Percentiles rank a stretch among this genome's conserved stretches.
Evolutionary conservation across 2,329 filamentous ascomycete species (phyloP).

Genomic region (Trichoderma atroviride): DNA sequence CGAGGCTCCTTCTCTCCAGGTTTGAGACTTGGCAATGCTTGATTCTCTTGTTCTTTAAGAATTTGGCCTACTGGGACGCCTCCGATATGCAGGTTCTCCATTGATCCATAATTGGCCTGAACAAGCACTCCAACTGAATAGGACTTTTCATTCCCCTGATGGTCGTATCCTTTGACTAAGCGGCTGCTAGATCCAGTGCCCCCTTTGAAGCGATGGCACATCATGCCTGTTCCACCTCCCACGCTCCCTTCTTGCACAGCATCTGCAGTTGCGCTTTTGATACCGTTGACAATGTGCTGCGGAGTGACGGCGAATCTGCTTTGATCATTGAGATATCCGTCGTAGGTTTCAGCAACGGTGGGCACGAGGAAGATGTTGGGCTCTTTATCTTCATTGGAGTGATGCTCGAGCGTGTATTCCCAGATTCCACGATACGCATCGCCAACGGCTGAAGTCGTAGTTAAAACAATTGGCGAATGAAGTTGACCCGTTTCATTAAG

Average conservation of each 20-base stretch:
- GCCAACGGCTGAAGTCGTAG: constrained; percentile 60
- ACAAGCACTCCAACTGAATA: constrained; percentile 66
- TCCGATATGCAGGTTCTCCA: constrained; percentile 58
- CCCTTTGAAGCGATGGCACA: constrained; percentile 67
- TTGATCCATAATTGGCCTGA: constrained; percentile 66
- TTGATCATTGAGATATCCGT: constrained; percentile 63
- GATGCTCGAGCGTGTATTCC: constrained; percentile 55
- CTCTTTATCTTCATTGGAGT: constrained; percentile 46
- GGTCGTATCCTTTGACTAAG: constrained; percentile 51
- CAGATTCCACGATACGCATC: constrained; percentile 61
- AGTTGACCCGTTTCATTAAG: constrained; percentile 63
- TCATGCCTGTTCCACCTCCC: constrained; percentile 70
- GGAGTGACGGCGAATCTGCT: constrained; percentile 57
- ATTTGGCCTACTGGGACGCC: constrained; percentile 65
- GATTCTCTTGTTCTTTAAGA: constrained; percentile 49
- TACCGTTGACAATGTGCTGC: constrained; percentile 56
- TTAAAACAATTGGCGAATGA: constrained; percentile 62
- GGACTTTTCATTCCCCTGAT: constrained; percentile 38
- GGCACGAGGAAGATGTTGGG: constrained; percentile 59
- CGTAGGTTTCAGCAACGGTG: constrained; percentile 64
- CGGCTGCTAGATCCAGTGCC: constrained; percentile 66
- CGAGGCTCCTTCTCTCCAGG: constrained; percentile 34
- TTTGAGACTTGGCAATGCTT: constrained; percentile 24
- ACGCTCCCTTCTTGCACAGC: constrained; percentile 63
- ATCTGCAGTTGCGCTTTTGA: constrained; percentile 53